phyloP scores from a whole-genome alignment of 768 basidiomycete genomes.

The Galerina sulciceps region DNA sequence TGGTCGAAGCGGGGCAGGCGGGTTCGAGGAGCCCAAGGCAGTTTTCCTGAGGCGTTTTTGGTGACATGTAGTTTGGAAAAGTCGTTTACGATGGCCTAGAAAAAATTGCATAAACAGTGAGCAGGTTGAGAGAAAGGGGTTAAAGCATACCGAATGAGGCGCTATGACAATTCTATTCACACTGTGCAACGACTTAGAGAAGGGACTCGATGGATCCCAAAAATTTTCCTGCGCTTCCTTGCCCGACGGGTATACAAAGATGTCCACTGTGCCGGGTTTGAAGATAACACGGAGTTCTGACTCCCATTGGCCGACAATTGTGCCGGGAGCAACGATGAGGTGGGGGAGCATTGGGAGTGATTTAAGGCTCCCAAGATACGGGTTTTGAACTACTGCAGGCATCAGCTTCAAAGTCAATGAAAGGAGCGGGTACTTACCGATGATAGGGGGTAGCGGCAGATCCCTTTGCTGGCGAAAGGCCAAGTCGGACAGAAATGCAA shows the following conservation, averaged over 20 bases:
- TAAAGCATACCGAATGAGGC: slow-evolving; percentile 26
- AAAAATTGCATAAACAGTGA: background rate
- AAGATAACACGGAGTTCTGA: slow-evolving; percentile 20
- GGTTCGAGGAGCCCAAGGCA: slow-evolving; percentile 20
- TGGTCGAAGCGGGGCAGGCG: background rate
- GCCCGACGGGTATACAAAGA: slow-evolving; percentile 26
- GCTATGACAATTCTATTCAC: slow-evolving; percentile 24
- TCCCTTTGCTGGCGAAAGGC: background rate
- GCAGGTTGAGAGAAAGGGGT: background rate
- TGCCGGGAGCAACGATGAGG: slow-evolving; percentile 29
- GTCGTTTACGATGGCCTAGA: slow-evolving; percentile 22
- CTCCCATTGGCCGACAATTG: slow-evolving; percentile 26
- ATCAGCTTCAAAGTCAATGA: background rate
- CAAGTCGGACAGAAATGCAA: slow-evolving; percentile 22
- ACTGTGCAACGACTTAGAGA: slow-evolving; percentile 2
- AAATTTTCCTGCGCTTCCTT: slow-evolving; percentile 12
- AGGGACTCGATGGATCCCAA: slow-evolving; percentile 21
- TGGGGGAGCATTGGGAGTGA: slow-evolving; percentile 17
- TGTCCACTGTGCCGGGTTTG: slow-evolving; percentile 19
- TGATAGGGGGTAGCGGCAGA: slow-evolving; percentile 20
- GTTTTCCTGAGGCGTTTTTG: background rate
- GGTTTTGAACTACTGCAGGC: slow-evolving; percentile 7
- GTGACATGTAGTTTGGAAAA: slow-evolving; percentile 2
- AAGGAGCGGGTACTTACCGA: slow-evolving; percentile 16
- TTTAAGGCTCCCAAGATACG: slow-evolving; percentile 10